These are phyloP conservation scores for Adansonia madagascariensis DNA, from an alignment of 441 rosid species.

Conservation along the genomic window DNA sequence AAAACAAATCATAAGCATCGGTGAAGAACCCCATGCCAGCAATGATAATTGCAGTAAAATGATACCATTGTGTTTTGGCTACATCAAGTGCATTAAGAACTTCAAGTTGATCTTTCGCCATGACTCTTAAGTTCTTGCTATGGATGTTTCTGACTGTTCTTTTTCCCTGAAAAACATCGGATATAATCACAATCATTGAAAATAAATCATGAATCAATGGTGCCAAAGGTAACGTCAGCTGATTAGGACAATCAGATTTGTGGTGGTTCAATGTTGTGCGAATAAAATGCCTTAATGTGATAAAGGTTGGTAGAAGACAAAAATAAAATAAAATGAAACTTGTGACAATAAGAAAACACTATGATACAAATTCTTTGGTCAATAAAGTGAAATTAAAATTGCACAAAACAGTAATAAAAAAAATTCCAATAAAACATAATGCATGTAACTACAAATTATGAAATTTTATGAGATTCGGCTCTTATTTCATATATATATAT, in stretches of 20 bases:
- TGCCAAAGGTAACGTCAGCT: slow-evolving; percentile 1
- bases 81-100: slow-evolving; percentile 52
- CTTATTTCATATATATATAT: too few relatives aligned
- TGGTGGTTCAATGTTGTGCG: not conserved
- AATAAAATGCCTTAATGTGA: not conserved
- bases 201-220: not conserved
- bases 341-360: slow-evolving; percentile 2
- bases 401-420: not conserved
- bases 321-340: not conserved
- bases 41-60: slow-evolving; percentile 46
- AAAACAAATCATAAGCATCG: slow-evolving; percentile 61
- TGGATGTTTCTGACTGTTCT: not conserved
- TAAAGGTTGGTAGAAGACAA: not conserved
- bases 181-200: not conserved
- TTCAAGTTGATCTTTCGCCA: slow-evolving; percentile 40
- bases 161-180: slow-evolving; percentile 16
- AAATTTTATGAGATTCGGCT: too few relatives aligned
- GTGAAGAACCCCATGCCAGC: slow-evolving; percentile 73
- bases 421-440: not conserved
- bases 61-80: slow-evolving; percentile 53
- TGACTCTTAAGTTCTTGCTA: slow-evolving; percentile 21
- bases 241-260: slow-evolving; percentile 11
- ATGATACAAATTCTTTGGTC: not conserved
- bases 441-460: not conserved
- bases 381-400: slow-evolving; percentile 21